Evolutionary conservation across 2,329 filamentous ascomycete species (phyloP).

Genomic region (Macrophomina pseudophaseolina): DNA sequence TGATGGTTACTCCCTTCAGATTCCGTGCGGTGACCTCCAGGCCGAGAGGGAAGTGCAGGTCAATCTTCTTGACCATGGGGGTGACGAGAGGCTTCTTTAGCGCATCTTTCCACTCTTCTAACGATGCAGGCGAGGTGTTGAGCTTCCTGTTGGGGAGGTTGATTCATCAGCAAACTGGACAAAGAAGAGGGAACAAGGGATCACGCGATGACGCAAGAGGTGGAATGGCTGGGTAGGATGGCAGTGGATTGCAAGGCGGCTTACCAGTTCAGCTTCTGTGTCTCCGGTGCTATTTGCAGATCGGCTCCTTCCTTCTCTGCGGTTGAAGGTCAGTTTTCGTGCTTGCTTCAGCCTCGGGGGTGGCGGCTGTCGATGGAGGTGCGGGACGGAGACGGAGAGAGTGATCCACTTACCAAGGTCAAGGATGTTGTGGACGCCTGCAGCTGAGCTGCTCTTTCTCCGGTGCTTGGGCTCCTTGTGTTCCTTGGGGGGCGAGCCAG

Average conservation of each 20-base stretch:
- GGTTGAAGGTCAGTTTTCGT: conserved; percentile 36
- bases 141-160: conserved; percentile 72
- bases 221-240: neutral
- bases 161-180: conserved; percentile 13
- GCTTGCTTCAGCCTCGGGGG: neutral
- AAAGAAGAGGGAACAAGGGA: neutral
- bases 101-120: conserved; percentile 76
- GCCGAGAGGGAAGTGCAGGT: conserved; percentile 87
- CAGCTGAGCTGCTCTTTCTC: conserved; percentile 71
- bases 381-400: too few species aligned
- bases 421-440: conserved; percentile 79
- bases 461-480: conserved; percentile 65
- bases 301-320: conserved; percentile 75
- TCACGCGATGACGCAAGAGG: conserved; percentile 11
- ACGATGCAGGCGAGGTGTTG: conserved; percentile 77
- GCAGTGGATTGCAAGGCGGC: conserved; percentile 38
- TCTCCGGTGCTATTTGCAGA: conserved; percentile 77
- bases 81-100: conserved; percentile 81
- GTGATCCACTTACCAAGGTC: conserved; percentile 72
- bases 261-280: conserved; percentile 87
- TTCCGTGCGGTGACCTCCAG: conserved; percentile 89
- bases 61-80: conserved; percentile 91
- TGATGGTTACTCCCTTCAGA: conserved; percentile 93
- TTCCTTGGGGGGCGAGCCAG: conserved; percentile 71
- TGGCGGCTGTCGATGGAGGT: too few species aligned